A percentile compares a stretch with the other conserved stretches of the same genome.
These are phyloP conservation scores for Atkinsonella hypoxylon DNA, from an alignment of 2,329 filamentous ascomycete genomes.

Conservation along the genomic window DNA sequence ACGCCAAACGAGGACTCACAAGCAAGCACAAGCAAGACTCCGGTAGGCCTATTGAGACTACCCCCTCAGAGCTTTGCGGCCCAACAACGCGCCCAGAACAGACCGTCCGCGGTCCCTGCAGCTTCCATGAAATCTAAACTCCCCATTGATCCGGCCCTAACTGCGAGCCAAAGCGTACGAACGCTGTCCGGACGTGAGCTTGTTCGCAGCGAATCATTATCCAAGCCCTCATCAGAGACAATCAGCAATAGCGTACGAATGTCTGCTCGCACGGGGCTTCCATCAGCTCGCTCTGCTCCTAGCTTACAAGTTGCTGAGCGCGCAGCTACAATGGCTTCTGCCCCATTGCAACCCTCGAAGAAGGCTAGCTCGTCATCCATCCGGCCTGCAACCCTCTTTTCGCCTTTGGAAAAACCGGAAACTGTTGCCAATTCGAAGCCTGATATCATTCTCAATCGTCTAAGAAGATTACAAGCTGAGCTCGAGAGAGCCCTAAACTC, in stretches of 20 bases:
- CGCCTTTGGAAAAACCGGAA: constrained; percentile 38
- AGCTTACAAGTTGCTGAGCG: constrained; percentile 19
- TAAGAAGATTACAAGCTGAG: constrained; percentile 45
- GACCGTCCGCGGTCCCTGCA: constrained; percentile 22
- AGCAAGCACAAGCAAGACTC: constrained; percentile 20
- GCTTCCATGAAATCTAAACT: constrained; percentile 16
- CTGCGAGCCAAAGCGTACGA: constrained; percentile 20
- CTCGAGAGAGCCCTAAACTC: constrained; percentile 52
- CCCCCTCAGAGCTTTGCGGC: constrained; percentile 55
- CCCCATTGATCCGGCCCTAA: constrained; percentile 12
- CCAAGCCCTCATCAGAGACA: constrained; percentile 14
- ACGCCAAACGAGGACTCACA: constrained; percentile 21
- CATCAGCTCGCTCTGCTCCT: constrained; percentile 16
- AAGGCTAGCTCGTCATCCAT: constrained; percentile 18
- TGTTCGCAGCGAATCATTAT: constrained; percentile 13
- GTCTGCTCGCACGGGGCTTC: constrained; percentile 16
- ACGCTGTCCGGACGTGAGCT: constrained; percentile 17
- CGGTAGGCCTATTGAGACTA: constrained; percentile 35
- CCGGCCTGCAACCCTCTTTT: constrained; percentile 40
- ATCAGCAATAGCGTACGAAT: constrained; percentile 16
- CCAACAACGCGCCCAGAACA: constrained; percentile 48
- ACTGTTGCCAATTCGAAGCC: constrained; percentile 41
- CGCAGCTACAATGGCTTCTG: constrained; percentile 16
- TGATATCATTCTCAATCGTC: constrained; percentile 42
- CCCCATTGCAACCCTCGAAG: constrained; percentile 13